A percentile compares a stretch with the other conserved stretches of the same genome.
Evolutionary conservation across 2,329 filamentous ascomycete species (phyloP).

Genomic region (Xylariales sp.): DNA sequence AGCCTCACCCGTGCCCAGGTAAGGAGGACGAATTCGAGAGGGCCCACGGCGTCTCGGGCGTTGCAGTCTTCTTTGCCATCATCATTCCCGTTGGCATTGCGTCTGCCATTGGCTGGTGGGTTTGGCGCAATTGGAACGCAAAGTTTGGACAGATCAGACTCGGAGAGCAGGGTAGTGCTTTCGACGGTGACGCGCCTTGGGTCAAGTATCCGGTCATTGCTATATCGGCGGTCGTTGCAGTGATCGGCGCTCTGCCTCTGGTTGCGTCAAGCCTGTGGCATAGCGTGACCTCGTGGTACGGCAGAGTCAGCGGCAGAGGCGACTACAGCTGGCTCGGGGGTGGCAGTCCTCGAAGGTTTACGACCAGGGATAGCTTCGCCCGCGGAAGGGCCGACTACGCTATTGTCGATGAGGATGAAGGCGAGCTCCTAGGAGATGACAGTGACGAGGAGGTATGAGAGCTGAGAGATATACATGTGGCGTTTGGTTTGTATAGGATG

Average conservation of each 20-base stretch:
- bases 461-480: not conserved
- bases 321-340: conserved; percentile 46
- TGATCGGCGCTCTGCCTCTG: conserved; percentile 62
- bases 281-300: conserved; percentile 46
- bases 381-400: conserved; percentile 83
- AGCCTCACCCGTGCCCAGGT: conserved; percentile 63
- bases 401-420: conserved; percentile 87
- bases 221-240: conserved; percentile 59
- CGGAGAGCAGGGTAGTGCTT: conserved; percentile 57
- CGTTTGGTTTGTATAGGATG: conserved; percentile 4
- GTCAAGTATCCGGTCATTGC: conserved; percentile 78
- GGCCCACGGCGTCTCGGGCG: conserved; percentile 64
- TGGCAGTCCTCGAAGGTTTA: conserved; percentile 64
- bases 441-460: conserved; percentile 77
- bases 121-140: conserved; percentile 77
- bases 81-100: conserved; percentile 70
- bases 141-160: conserved; percentile 92
- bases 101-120: conserved; percentile 72
- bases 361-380: conserved; percentile 84
- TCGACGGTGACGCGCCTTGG: conserved; percentile 71
- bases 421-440: conserved; percentile 87
- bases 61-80: conserved; percentile 81
- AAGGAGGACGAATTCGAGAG: conserved; percentile 77
- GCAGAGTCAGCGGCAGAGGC: conserved; percentile 43
- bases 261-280: conserved; percentile 71